Evolutionary conservation across 73 alveolate species (phyloP).

Genomic region (Stentor coeruleus): DNA sequence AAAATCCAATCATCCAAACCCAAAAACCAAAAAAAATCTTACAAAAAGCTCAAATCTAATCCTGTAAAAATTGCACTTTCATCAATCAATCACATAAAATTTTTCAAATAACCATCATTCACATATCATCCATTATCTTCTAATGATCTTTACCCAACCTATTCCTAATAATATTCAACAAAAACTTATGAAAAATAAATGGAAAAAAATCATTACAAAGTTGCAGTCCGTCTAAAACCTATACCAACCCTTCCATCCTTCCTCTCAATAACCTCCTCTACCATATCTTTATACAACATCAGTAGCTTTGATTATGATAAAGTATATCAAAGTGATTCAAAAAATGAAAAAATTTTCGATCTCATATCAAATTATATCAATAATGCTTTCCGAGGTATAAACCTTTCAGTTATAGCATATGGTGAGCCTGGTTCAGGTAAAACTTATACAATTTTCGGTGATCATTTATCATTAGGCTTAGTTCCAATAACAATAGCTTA

Average conservation of each 20-base stretch:
- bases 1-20: too few species aligned
- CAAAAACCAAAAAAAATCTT: too few species aligned
- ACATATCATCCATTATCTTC: too few species aligned
- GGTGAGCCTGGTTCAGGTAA: not conserved
- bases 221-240: not conserved
- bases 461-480: not conserved
- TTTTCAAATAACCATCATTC: too few species aligned
- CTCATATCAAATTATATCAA: not conserved
- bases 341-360: not conserved
- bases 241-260: not conserved
- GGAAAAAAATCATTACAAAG: not conserved
- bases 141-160: too few species aligned
- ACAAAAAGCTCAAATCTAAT: too few species aligned
- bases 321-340: not conserved
- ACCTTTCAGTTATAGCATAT: not conserved
- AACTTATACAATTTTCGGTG: not conserved
- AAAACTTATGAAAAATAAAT: too few species aligned
- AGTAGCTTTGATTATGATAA: not conserved
- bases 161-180: too few species aligned
- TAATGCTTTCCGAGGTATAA: not conserved
- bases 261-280: not conserved
- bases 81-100: too few species aligned
- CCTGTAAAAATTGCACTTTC: too few species aligned
- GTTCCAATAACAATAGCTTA: not conserved
- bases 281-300: not conserved